A percentile compares a stretch with the other conserved stretches of the same genome.
Evolutionary conservation across 176 grass and related monocot genomes (phyloP).

Genomic region (Poa pratensis): DNA sequence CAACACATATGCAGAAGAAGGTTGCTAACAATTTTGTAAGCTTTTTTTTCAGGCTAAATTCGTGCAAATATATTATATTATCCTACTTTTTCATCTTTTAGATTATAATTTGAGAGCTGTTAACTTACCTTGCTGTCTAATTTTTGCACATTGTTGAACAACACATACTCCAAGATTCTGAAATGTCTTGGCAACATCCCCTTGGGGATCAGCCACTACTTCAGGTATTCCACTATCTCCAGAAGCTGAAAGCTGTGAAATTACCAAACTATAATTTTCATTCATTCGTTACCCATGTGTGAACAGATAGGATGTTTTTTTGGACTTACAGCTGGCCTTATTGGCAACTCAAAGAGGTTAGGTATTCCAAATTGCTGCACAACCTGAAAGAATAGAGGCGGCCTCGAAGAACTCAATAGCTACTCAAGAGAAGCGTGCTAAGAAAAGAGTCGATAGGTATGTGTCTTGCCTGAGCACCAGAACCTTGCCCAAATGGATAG

Average conservation of each 20-base stretch:
- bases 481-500: slow-evolving; percentile 93
- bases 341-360: slow-evolving; percentile 94
- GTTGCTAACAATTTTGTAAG: neutral
- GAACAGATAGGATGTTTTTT: neutral
- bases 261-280: slow-evolving; percentile 29
- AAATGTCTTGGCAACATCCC: slow-evolving; percentile 90
- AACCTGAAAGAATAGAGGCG: slow-evolving; percentile 67
- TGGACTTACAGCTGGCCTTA: slow-evolving; percentile 78
- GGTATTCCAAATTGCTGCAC: slow-evolving; percentile 98
- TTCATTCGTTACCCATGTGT: neutral
- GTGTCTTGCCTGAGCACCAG: slow-evolving; percentile 81
- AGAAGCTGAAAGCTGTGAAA: slow-evolving; percentile 87
- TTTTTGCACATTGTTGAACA: slow-evolving; percentile 99
- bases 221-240: slow-evolving; percentile 92
- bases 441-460: neutral
- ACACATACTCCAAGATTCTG: slow-evolving; percentile 97
- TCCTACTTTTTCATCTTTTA: neutral
- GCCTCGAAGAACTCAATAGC: slow-evolving; percentile 22
- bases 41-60: neutral
- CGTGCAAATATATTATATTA: neutral
- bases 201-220: slow-evolving; percentile 88
- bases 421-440: slow-evolving; percentile 39
- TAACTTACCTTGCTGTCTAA: slow-evolving; percentile 91
- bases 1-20: neutral
- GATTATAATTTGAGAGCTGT: neutral